Evolutionary conservation across 228 moss, liverwort and hornwort genomes (phyloP).

Genomic region (Sphagnum magellanicum): DNA sequence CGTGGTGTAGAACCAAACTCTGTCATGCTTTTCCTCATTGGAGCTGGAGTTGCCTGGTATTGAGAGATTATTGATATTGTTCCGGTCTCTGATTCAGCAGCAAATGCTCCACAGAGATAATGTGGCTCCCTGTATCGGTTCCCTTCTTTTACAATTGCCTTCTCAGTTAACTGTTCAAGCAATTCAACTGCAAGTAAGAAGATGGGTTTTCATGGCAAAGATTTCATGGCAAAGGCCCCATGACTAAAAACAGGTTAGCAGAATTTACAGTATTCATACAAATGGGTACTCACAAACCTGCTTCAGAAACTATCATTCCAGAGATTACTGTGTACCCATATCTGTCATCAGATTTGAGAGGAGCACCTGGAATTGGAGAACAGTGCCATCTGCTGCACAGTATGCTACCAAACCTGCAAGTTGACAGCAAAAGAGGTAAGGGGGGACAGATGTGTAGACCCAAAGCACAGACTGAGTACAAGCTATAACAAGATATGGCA

Average conservation of each 20-base stretch:
- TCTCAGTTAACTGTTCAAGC: constrained; percentile 63
- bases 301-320: neutral
- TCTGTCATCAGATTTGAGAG: neutral
- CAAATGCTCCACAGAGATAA: constrained; percentile 81
- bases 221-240: too few relatives aligned
- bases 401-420: constrained; percentile 83
- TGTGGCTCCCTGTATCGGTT: constrained; percentile 79
- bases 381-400: constrained; percentile 72
- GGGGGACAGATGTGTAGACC: neutral
- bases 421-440: neutral
- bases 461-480: too few relatives aligned
- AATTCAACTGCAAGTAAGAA: neutral
- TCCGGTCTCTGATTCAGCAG: constrained; percentile 59
- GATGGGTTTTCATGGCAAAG: neutral
- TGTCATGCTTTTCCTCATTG: constrained; percentile 33
- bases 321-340: neutral
- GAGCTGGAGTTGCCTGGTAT: constrained; percentile 19
- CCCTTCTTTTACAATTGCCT: constrained; percentile 72
- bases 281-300: neutral
- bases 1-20: constrained; percentile 50
- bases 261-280: neutral
- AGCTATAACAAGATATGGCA: neutral
- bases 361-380: constrained; percentile 63
- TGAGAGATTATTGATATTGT: constrained; percentile 53
- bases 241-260: neutral